Evolutionary conservation across 179 eudicot species (phyloP), one percentile per base, ranked within the genome.

Genomic region (Pouteria campechiana): DNA sequence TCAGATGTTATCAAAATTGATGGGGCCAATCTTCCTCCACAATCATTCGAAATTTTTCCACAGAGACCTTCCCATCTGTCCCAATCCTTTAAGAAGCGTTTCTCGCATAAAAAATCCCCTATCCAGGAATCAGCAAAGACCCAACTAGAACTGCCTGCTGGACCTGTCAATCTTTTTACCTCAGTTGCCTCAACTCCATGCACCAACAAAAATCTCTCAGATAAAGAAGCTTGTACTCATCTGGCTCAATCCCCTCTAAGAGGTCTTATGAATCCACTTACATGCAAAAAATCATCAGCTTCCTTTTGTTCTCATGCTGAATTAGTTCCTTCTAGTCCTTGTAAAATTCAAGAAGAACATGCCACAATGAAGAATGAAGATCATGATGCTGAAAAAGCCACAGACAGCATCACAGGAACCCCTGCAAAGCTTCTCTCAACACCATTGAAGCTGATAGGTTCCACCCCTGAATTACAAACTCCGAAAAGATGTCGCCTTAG

Each of bases 401-500:
- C 37, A 23, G n/a, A 11, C 20, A 38, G 31, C 38, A 16, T 25
- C 15, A 22, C 64, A 8, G 67, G 52, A 44, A 81, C 88, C 36
- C 93, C 84, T 40, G 65, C 49, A 22, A 57, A 59, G 25, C 37
- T 58, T 23, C 53, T 15, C 25, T 68, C 63, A 3, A 77, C 94
- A 33, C 76, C 92, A 3, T 65, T 55, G 25, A 65, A 63, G 42
- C 55, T 65, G 32, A 74, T 71, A 81, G 65, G 69, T 54, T 50
- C 75, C 38, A 85, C 95, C 12, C 95, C 93, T 41, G 54, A 55
- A 8, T 30, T 50, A 17, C 56, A 34, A 18, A 52, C 79, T 11
- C 68, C 79, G 10, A 81, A 76, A 48, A 70, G 89, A 41, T 35
- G 69, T 48, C 58, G 27, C 50, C 65, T 61, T 70, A 69, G 76